A percentile compares a stretch with the other conserved stretches of the same genome.
phyloP scores from a whole-genome alignment of 2,329 filamentous ascomycete genomes.

The Rhytidhysteron rufulum region DNA sequence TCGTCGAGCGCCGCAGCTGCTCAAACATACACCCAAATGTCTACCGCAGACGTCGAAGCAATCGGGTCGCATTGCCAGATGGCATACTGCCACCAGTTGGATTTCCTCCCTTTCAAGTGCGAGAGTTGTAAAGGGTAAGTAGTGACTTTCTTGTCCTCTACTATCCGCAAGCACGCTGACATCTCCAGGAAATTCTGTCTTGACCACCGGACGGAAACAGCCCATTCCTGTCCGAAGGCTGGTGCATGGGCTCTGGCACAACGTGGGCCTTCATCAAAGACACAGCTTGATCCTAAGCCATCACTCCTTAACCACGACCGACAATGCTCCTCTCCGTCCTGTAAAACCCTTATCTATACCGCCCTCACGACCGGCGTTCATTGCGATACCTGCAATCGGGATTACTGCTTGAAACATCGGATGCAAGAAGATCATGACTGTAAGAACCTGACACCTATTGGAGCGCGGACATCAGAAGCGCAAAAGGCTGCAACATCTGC shows the following conservation, averaged over 20 bases:
- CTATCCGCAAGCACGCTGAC: too few species aligned
- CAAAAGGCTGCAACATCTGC: conserved; percentile 62
- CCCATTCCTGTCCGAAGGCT: conserved; percentile 65
- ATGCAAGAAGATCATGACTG: conserved; percentile 81
- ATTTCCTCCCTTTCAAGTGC: conserved; percentile 93
- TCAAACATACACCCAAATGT: conserved; percentile 64
- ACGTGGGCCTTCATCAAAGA: conserved; percentile 29
- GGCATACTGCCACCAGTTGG: conserved; percentile 87
- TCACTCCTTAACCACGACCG: conserved; percentile 60
- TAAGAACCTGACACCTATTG: conserved; percentile 63
- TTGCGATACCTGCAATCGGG: conserved; percentile 66
- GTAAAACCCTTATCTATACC: conserved; percentile 70
- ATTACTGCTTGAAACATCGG: conserved; percentile 76
- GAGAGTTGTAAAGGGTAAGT: conserved; percentile 69
- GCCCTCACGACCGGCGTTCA: conserved; percentile 65
- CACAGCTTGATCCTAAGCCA: conserved; percentile 43
- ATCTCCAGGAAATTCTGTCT: conserved; percentile 74
- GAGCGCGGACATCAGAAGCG: conserved; percentile 44
- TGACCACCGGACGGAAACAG: conserved; percentile 82
- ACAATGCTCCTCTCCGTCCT: conserved; percentile 63
- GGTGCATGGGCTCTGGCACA: conserved; percentile 58
- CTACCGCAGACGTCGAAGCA: conserved; percentile 66
- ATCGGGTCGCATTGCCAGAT: conserved; percentile 90
- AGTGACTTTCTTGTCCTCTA: too few species aligned
- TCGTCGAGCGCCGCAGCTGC: background rate